Conservation (phyloP, 306 rosid genomes). For the Casuarina cunninghamiana region DNA sequence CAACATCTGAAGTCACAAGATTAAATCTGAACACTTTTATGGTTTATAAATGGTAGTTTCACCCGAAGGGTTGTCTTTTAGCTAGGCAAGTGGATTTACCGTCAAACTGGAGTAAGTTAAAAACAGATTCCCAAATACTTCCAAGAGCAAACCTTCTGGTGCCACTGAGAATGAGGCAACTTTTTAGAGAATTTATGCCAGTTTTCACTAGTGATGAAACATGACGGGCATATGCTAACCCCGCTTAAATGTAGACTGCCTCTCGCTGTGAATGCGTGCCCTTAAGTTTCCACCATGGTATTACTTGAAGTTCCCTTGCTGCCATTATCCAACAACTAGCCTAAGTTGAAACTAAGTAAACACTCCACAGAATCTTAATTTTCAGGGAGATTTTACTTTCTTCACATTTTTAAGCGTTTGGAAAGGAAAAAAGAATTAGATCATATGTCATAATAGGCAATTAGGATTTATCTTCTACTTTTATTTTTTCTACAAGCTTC, state of each 20-base stretch:
- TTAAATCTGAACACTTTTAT: background rate
- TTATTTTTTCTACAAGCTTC: conserved; percentile 84
- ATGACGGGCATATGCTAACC: conserved; percentile 68
- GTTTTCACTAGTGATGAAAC: conserved; percentile 74
- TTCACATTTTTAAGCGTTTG: conserved; percentile 12
- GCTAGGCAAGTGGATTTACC: background rate
- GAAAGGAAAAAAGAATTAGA: conserved; percentile 5
- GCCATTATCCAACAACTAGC: conserved; percentile 33
- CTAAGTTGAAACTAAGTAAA: conserved; percentile 1
- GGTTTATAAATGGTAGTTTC: background rate
- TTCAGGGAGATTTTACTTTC: background rate
- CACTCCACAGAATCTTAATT: background rate
- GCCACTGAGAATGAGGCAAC: conserved; percentile 43
- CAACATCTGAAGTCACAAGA: background rate
- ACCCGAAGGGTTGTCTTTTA: background rate
- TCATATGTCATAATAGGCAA: conserved; percentile 10
- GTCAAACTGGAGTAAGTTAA: background rate
- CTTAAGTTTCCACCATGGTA: conserved; percentile 73
- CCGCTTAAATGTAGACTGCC: conserved; percentile 74
- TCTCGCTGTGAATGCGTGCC: conserved; percentile 72
- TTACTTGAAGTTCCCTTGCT: conserved; percentile 82
- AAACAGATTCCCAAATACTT: background rate
- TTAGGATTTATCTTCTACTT: conserved; percentile 70
- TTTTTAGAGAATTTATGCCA: conserved; percentile 68
- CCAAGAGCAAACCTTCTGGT: conserved; percentile 66